Evolutionary conservation across 306 rosid species (phyloP), one percentile per base, ranked within the genome.

Genomic region (Medicago arabica): DNA sequence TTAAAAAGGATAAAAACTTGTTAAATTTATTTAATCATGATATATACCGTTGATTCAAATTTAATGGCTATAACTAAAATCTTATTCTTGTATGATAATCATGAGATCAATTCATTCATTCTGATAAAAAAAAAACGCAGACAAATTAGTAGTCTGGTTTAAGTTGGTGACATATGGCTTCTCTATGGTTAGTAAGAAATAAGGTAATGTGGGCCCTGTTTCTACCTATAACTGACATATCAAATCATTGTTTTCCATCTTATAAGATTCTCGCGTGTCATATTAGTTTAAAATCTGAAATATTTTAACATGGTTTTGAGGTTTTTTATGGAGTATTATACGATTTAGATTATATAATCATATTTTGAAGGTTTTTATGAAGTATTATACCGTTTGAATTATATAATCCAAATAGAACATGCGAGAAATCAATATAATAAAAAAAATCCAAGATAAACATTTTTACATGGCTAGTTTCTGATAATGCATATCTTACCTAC

Each of bases 161-260:
- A 60, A 71, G 49, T 19, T 47, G 74, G 74, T 66, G 78, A 72
- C 76, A 47, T 70, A 17, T 64, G 44, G 49, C 46, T 77, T 67
- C 2, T 12, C 69, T 72, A 10, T 21, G 5, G 75, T 71, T 60
- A 39, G 80, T 67, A 62, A 58, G 82, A 85, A 85, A 80, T 65
- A 81, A 75, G 57, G 46, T 80, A 66, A 50, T 72, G 76, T 82
- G 77, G 82, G 25, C n/a, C 75, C 57, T 68, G 7, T 40, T 43
- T 76, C 71, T 51, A 67, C 82, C 81, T n/a, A 61, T 47, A 66
- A 80, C 21, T 65, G 72, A 80, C 86, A 80, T 31, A 49, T 60
- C 44, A 65, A 71, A 71, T 71, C 60, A n/a, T n/a, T n/a, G n/a
- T n/a, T n/a, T n/a, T n/a, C n/a, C n/a, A n/a, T n/a, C n/a, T n/a